These are phyloP conservation scores for Saitozyma sp. DNA, from an alignment of 768 basidiomycete genomes.

Conservation along the genomic window DNA sequence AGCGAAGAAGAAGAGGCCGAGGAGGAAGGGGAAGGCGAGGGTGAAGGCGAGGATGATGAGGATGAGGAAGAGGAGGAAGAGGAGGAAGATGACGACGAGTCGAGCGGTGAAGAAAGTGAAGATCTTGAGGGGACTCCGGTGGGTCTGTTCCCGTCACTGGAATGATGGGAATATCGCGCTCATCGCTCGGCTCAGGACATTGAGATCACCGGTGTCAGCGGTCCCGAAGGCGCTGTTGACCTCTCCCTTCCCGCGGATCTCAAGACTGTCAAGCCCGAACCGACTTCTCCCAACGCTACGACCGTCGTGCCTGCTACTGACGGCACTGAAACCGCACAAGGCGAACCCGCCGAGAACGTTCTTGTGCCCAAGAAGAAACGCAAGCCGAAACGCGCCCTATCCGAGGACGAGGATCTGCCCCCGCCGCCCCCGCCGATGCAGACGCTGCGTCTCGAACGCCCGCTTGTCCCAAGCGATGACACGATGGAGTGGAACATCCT, in stretches of 20 bases:
- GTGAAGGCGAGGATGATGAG: slow-evolving; percentile 8
- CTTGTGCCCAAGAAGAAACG: slow-evolving; percentile 38
- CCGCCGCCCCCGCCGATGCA: slow-evolving; percentile 44
- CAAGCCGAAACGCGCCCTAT: slow-evolving; percentile 17
- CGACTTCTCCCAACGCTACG: slow-evolving; percentile 9
- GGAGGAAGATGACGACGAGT: neutral
- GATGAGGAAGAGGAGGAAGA: slow-evolving; percentile 19
- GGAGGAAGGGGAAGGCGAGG: slow-evolving; percentile 1
- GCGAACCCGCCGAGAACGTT: slow-evolving; percentile 15
- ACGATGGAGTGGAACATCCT: slow-evolving; percentile 44
- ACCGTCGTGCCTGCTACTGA: slow-evolving; percentile 9
- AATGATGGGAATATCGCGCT: neutral
- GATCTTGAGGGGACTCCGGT: slow-evolving; percentile 17
- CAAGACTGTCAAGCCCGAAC: slow-evolving; percentile 7
- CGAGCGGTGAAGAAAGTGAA: slow-evolving; percentile 16
- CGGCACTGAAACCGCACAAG: neutral
- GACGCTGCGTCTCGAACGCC: slow-evolving; percentile 36
- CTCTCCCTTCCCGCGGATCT: neutral
- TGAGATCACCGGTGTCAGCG: slow-evolving; percentile 3
- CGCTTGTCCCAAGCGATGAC: slow-evolving; percentile 9
- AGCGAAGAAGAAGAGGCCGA: slow-evolving; percentile 2
- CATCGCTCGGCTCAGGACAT: neutral
- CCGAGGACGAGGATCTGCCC: slow-evolving; percentile 35
- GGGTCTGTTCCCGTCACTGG: neutral
- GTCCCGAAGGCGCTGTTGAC: neutral